These are phyloP conservation scores for Pythium plurisporium DNA, from an alignment of 352 stramenopile genomes.

Conservation along the genomic window DNA sequence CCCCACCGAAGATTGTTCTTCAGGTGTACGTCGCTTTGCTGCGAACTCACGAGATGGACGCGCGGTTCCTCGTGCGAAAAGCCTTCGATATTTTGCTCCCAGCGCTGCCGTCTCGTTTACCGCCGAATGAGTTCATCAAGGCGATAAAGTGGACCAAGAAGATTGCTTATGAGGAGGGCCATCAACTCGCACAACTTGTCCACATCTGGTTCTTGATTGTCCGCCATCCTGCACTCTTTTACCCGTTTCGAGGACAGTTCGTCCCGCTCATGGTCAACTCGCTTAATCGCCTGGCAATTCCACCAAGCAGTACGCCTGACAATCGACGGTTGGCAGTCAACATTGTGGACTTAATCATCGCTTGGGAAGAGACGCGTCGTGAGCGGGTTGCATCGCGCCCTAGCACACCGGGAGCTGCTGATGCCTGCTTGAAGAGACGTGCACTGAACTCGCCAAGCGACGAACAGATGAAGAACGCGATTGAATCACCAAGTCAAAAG, in stretches of 20 bases:
- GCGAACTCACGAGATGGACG: constrained; percentile 92
- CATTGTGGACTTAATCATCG: constrained; percentile 95
- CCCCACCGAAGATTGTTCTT: constrained; percentile 95
- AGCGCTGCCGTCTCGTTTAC: constrained; percentile 85
- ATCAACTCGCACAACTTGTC: constrained; percentile 93
- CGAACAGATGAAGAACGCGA: constrained; percentile 5
- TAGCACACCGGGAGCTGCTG: neutral
- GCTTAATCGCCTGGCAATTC: constrained; percentile 93
- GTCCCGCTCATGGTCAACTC: constrained; percentile 96
- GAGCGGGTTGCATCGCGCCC: constrained; percentile 41
- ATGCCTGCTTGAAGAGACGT: constrained; percentile 10
- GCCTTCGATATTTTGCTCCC: constrained; percentile 96
- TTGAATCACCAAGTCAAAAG: constrained; percentile 13
- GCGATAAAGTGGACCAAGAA: constrained; percentile 97
- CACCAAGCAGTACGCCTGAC: constrained; percentile 90
- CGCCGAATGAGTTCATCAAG: constrained; percentile 92
- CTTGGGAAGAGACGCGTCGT: constrained; percentile 91
- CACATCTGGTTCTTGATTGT: constrained; percentile 98
- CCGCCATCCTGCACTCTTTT: constrained; percentile 92
- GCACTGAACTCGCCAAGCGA: neutral
- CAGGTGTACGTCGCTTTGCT: constrained; percentile 96
- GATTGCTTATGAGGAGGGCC: constrained; percentile 97
- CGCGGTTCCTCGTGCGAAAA: constrained; percentile 90
- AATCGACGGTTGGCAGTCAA: constrained; percentile 91
- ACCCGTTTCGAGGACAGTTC: constrained; percentile 90